These are phyloP conservation scores for Tanacetum coccineum DNA, from an alignment of 129 eudicot species.

Conservation along the genomic window DNA sequence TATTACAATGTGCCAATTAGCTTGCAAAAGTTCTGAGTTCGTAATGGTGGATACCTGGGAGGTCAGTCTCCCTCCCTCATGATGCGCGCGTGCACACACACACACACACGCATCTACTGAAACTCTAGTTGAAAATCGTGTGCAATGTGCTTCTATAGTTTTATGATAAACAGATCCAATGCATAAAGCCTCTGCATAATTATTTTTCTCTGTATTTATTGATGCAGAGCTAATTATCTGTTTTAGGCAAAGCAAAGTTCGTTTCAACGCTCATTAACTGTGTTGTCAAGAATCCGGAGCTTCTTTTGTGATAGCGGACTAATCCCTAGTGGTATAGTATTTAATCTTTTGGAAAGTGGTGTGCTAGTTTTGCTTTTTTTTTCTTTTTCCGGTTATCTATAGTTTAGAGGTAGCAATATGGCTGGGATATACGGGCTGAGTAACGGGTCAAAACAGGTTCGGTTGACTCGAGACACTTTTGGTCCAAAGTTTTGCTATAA, in stretches of 20 bases:
- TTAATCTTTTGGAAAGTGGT: too few species aligned
- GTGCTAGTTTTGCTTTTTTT: too few species aligned
- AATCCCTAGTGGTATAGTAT: conserved; percentile 38
- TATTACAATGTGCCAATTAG: conserved; percentile 69
- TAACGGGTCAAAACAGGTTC: too few species aligned
- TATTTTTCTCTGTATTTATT: background rate
- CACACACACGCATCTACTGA: background rate
- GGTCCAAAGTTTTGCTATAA: too few species aligned
- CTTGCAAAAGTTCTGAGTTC: conserved; percentile 76
- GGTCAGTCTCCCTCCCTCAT: conserved; percentile 39
- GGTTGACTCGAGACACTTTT: too few species aligned
- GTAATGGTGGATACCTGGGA: conserved; percentile 95
- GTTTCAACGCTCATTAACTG: conserved; percentile 80
- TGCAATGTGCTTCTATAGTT: background rate
- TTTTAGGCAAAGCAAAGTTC: conserved; percentile 71
- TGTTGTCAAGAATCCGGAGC: conserved; percentile 66
- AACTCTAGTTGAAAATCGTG: background rate
- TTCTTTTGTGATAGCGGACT: conserved; percentile 39
- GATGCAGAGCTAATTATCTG: conserved; percentile 30
- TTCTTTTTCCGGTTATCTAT: too few species aligned
- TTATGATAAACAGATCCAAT: background rate
- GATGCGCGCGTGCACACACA: background rate
- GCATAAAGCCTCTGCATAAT: background rate
- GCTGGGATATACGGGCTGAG: too few species aligned
- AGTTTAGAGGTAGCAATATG: too few species aligned